phyloP scores from a whole-genome alignment of 257 asterid species.

The Oldenlandia corymbosa region DNA sequence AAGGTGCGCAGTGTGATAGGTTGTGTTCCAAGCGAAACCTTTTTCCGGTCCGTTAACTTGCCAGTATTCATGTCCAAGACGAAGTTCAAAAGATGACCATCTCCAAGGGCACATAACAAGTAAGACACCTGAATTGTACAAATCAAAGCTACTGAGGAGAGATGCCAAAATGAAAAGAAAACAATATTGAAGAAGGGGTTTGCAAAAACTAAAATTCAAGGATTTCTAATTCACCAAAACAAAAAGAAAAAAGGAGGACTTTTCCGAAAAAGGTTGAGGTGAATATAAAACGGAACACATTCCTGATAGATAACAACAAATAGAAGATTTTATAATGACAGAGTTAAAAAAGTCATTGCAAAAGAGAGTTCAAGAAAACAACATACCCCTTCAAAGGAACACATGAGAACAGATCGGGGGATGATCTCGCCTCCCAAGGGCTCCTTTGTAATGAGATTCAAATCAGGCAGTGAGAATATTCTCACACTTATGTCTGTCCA shows the following conservation, averaged over 20 bases:
- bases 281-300: too few relatives aligned
- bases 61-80: slow-evolving; percentile 73
- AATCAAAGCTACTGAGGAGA: slow-evolving; percentile 3
- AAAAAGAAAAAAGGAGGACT: too few relatives aligned
- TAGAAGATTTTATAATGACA: not conserved
- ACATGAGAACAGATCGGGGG: slow-evolving; percentile 95
- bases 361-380: slow-evolving; percentile 19
- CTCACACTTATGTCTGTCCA: slow-evolving; percentile 96
- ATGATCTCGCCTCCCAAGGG: slow-evolving; percentile 94
- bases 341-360: not conserved
- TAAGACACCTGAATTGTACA: slow-evolving; percentile 67
- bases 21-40: slow-evolving; percentile 96
- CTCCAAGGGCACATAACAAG: slow-evolving; percentile 97
- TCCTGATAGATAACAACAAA: not conserved
- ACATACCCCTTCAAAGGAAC: slow-evolving; percentile 94
- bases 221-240: too few relatives aligned
- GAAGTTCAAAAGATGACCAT: slow-evolving; percentile 93
- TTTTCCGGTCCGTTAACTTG: slow-evolving; percentile 86
- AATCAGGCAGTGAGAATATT: slow-evolving; percentile 72
- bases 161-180: not conserved
- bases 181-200: too few relatives aligned
- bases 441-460: slow-evolving; percentile 82
- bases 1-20: slow-evolving; percentile 93
- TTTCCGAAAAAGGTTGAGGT: too few relatives aligned
- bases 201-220: too few relatives aligned